Base-by-base conservation (phyloP, 371 early-diverging fungal species). In the Apophysomyces trapeziformis region DNA sequence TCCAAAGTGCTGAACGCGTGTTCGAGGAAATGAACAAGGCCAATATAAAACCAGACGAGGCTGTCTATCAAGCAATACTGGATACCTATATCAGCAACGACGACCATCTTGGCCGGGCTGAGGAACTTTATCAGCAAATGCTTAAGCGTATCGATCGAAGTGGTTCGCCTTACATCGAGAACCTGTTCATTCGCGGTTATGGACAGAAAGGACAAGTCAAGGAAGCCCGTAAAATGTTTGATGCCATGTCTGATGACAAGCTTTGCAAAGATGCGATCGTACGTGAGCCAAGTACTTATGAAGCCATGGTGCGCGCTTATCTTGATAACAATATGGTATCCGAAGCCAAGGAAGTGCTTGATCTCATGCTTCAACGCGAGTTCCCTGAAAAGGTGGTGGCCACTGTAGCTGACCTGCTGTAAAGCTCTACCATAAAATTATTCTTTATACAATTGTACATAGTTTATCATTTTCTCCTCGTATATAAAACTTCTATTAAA, bases 261-360 rank as follows among this genome's bases (percentile, higher is more conserved):
- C 61, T 61, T 38, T 58, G 60, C 26, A 60, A 60, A 5, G 36
- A 62, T 57, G 8, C 38, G 3, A 60, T 64, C 38, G 75, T 83
- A 47, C 82, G 86, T 61, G 88, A 87, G 58, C 88, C 88, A 2
- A 87, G 86, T 64, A 88, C 87, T 4, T 88, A 80, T 76, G 86
- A 86, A 72, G 85, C 84, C 61, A 85, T 88, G 89, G 80, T 86
- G 2, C 77, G 78, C 43, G 86, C 83, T 6, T 87, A 86, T 60
- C 62, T 85, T 38, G 78, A 79, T 35, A 86, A 83, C 59, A 67
- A 74, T 7, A 67, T 83, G 73, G 54, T 80, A 7, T 63, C 62
- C 14, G 69, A 80, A 57, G 87, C 87, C 14, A 77, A 75, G 44
- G 73, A 50, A 4, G 68, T 83, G 8, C 68, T 83, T 14, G 72